Percentiles rank a stretch among this genome's conserved stretches.
These are phyloP conservation scores for Skeletonema grethae DNA, from an alignment of 108 stramenopile species.

Conservation along the genomic window DNA sequence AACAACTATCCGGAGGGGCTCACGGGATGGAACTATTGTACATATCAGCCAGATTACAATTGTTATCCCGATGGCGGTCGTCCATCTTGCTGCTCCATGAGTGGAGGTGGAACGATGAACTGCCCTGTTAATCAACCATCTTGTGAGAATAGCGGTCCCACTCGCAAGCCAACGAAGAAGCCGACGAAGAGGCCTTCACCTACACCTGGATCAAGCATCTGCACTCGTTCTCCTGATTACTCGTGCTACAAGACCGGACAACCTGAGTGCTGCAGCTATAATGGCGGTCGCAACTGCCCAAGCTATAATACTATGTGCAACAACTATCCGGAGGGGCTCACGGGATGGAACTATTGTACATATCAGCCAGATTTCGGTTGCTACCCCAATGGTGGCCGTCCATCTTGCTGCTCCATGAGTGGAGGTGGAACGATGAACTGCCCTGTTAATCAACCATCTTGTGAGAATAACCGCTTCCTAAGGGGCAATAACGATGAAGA, in stretches of 20 bases:
- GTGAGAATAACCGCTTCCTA: background rate
- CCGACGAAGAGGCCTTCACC: background rate
- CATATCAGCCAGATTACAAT: background rate
- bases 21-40: no score
- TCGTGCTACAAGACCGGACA: background rate
- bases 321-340: background rate
- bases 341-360: background rate
- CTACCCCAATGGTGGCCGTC: background rate
- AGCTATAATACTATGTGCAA: background rate
- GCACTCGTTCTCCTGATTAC: background rate
- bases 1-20: no score
- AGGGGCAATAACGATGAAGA: background rate
- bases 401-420: background rate
- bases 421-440: constrained; percentile 1
- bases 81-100: background rate
- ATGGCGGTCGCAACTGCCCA: background rate
- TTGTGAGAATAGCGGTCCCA: background rate
- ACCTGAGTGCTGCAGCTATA: background rate
- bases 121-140: background rate
- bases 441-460: background rate
- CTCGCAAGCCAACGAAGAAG: background rate
- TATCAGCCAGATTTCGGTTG: background rate
- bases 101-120: background rate
- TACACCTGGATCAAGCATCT: background rate
- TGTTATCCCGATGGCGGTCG: background rate